Evolutionary conservation across 805 yeast species (phyloP).

Genomic region (Isabelozyma pseudorhagii): DNA sequence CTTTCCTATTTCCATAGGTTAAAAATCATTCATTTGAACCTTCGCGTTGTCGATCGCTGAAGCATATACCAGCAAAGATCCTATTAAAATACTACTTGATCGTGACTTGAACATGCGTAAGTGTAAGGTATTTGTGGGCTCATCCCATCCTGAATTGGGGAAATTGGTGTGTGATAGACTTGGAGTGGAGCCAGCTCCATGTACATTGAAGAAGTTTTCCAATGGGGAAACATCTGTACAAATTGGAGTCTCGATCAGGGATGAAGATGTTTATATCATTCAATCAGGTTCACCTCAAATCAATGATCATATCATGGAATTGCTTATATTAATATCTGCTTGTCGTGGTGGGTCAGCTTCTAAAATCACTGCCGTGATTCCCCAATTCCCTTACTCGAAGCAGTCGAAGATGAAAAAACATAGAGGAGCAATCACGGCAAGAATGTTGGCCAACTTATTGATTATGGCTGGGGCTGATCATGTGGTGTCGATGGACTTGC

Average conservation of each 20-base stretch:
- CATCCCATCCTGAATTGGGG: constrained; percentile 95
- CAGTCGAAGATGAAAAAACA: constrained; percentile 98
- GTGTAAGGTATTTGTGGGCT: constrained; percentile 95
- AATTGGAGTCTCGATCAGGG: constrained; percentile 91
- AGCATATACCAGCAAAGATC: background rate
- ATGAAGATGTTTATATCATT: constrained; percentile 91
- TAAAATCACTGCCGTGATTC: constrained; percentile 93
- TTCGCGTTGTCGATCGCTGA: background rate
- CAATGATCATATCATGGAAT: constrained; percentile 96
- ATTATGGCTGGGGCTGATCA: constrained; percentile 99
- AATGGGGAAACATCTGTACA: constrained; percentile 98
- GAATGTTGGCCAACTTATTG: constrained; percentile 92
- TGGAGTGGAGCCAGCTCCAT: constrained; percentile 93
- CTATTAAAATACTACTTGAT: background rate
- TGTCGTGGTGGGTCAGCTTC: constrained; percentile 98
- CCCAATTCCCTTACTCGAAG: constrained; percentile 95
- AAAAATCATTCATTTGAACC: background rate
- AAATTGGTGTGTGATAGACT: constrained; percentile 82
- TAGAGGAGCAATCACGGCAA: constrained; percentile 97
- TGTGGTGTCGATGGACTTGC: constrained; percentile 94
- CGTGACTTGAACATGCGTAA: constrained; percentile 69
- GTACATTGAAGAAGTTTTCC: constrained; percentile 85
- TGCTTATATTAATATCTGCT: constrained; percentile 87
- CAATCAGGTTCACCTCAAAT: constrained; percentile 85
- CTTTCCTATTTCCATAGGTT: background rate